Evolutionary conservation across 805 yeast genomes (phyloP).

Genomic region (Kurtzmaniella cleridarum): DNA sequence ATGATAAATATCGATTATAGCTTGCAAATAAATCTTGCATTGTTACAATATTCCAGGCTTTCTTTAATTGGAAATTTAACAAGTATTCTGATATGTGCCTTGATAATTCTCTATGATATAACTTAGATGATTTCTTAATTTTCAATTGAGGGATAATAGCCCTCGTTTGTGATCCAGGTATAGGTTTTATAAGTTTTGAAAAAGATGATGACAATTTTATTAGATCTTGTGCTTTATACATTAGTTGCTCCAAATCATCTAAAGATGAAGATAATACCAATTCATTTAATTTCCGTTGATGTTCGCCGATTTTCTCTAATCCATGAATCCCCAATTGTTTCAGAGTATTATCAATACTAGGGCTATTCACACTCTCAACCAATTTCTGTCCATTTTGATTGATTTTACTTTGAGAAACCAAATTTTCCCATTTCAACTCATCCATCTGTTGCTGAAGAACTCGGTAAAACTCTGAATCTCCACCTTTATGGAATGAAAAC

Average conservation of each 20-base stretch:
- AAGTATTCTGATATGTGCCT: slow-evolving; percentile 76
- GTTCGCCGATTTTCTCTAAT: slow-evolving; percentile 52
- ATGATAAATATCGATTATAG: slow-evolving; percentile 31
- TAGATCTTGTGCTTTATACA: slow-evolving; percentile 74
- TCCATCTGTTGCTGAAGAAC: slow-evolving; percentile 39
- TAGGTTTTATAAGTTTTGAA: slow-evolving; percentile 14
- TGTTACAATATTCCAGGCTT: slow-evolving; percentile 33
- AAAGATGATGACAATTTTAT: slow-evolving; percentile 50
- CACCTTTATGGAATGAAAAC: slow-evolving; percentile 71
- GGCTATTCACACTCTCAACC: slow-evolving; percentile 1
- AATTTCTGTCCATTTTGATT: slow-evolving; percentile 33
- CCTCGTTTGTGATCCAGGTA: background rate
- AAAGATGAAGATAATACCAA: slow-evolving; percentile 61
- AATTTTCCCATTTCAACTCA: slow-evolving; percentile 44
- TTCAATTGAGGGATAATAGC: slow-evolving; percentile 25
- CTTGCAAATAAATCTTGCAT: slow-evolving; percentile 38
- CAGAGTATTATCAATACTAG: background rate
- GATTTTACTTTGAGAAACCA: slow-evolving; percentile 26
- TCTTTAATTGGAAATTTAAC: slow-evolving; percentile 22
- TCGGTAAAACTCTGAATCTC: slow-evolving; percentile 50
- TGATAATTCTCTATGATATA: slow-evolving; percentile 64
- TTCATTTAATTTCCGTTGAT: slow-evolving; percentile 53
- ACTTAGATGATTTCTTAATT: slow-evolving; percentile 26
- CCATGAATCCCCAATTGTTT: slow-evolving; percentile 61
- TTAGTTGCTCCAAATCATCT: slow-evolving; percentile 68